Percentiles rank a stretch among this genome's conserved stretches.
Evolutionary conservation across 768 basidiomycete species (phyloP).

Genomic region (Kwoniella sp.): DNA sequence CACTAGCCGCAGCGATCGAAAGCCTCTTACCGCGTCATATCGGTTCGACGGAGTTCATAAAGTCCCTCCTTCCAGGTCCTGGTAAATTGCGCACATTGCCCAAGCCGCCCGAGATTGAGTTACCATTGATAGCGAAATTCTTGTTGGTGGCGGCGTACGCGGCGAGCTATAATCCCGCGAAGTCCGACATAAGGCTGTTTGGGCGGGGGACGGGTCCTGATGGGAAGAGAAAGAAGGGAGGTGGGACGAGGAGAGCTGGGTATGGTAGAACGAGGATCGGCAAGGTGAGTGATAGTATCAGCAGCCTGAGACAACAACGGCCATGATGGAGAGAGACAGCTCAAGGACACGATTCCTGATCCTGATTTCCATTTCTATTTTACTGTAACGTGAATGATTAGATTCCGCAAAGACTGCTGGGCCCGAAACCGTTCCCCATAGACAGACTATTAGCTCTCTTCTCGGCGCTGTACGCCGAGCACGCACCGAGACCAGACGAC

Average conservation of each 20-base stretch:
- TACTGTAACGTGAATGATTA: no score
- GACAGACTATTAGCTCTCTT: conserved; percentile 80
- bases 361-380: no score
- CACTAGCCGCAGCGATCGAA: conserved; percentile 47
- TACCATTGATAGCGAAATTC: conserved; percentile 63
- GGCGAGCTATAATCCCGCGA: conserved; percentile 81
- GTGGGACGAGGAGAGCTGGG: conserved; percentile 59
- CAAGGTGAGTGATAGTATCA: conserved; percentile 51
- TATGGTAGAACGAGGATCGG: conserved; percentile 43
- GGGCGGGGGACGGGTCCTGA: conserved; percentile 67
- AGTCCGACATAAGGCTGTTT: conserved; percentile 80
- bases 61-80: conserved; percentile 20
- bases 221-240: conserved; percentile 57
- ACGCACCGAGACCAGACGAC: conserved; percentile 61
- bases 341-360: no score
- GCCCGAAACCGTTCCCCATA: conserved; percentile 75
- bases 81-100: conserved; percentile 20
- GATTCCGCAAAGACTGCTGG: conserved; percentile 71
- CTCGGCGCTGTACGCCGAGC: conserved; percentile 63
- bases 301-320: no score
- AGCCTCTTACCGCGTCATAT: conserved; percentile 38
- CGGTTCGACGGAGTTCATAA: conserved; percentile 34
- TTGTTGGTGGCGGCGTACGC: conserved; percentile 75
- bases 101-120: conserved; percentile 28
- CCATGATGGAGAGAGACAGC: no score